Evolutionary conservation across 2,329 filamentous ascomycete genomes (phyloP), one percentile per base, ranked within the genome.

Genomic region (Pseudogymnoascus sp.): DNA sequence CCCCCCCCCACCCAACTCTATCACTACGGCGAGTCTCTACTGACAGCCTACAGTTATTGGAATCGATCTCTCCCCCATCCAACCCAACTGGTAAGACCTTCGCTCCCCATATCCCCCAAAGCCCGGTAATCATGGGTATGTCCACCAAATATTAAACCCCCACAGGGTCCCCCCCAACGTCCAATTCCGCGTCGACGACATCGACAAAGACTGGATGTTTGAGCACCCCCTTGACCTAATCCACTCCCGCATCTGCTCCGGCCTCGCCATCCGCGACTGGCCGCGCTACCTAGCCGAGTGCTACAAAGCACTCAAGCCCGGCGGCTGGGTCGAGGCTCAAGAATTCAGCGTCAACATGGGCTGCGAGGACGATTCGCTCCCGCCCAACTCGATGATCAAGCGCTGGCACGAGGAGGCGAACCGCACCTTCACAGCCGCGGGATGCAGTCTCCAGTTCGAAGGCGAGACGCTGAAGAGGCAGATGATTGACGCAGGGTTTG

Each of bases 11-110:
- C n/a, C n/a, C n/a, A n/a, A n/a, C n/a, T n/a, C n/a, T n/a, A n/a
- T n/a, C n/a, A n/a, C 4, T 50, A 30, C 25, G 22, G 6, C 8
- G 25, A 11, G 14, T 15, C 14, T 30, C 14, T 30, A 50, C 43
- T 50, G 11, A 50, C 7, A 11, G 2, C 22, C 25, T 5, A 0
- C 43, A 50, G 77, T 88, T 41, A 77, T 79, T 57, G 84, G 83
- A 38, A 86, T 82, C 8, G 85, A 88, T 66, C 75, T 88, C 5
- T 87, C 84, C 1, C 84, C 85, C 1, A 83, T 87, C 25, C 85
- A 88, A 67, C 83, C 84, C 14, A 50, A 50, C 25, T 50, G 43
- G 43, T 50, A 50, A 50, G 3, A 75, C 75, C 9, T 76, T 81
- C 58, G 83, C 89, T 1, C 87, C 87, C 0, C 20, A 6, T 12